phyloP scores from a whole-genome alignment of 768 basidiomycete genomes.

The Leccinum rimulosum region DNA sequence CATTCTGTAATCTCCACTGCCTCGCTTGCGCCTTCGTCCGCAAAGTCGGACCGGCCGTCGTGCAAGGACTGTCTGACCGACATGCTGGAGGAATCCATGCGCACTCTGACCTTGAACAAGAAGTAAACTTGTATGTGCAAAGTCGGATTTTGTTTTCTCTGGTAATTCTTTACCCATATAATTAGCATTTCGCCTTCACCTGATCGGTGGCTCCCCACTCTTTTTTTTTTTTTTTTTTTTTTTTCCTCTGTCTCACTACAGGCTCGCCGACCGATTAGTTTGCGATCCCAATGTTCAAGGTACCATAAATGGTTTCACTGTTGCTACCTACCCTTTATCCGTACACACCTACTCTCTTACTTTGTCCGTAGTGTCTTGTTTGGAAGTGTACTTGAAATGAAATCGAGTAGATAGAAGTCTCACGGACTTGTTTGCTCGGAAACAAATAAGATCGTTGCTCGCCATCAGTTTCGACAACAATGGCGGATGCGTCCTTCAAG shows the following conservation, averaged over 20 bases:
- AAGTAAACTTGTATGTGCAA: slow-evolving; percentile 29
- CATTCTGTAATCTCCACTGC: background rate
- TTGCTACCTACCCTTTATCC: slow-evolving; percentile 14
- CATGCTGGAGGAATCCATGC: slow-evolving; percentile 67
- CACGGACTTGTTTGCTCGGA: slow-evolving; percentile 28
- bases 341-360: slow-evolving; percentile 3
- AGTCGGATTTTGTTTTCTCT: background rate
- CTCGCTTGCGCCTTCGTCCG: slow-evolving; percentile 1
- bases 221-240: background rate
- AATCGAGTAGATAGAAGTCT: slow-evolving; percentile 2
- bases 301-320: slow-evolving; percentile 1
- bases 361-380: slow-evolving; percentile 8
- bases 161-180: slow-evolving; percentile 15
- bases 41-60: slow-evolving; percentile 18
- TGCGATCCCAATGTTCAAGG: slow-evolving; percentile 4
- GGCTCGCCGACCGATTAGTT: slow-evolving; percentile 10
- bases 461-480: slow-evolving; percentile 20
- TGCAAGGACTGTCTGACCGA: slow-evolving; percentile 34
- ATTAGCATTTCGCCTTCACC: background rate
- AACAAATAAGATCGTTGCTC: slow-evolving; percentile 14
- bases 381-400: slow-evolving; percentile 17
- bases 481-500: slow-evolving; percentile 78
- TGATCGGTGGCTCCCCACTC: slow-evolving; percentile 16
- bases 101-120: slow-evolving; percentile 60
- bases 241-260: background rate